These are phyloP conservation scores for Fomitiporia mediterranea DNA, from an alignment of 1,284 basidiomycete genomes.

Conservation along the genomic window DNA sequence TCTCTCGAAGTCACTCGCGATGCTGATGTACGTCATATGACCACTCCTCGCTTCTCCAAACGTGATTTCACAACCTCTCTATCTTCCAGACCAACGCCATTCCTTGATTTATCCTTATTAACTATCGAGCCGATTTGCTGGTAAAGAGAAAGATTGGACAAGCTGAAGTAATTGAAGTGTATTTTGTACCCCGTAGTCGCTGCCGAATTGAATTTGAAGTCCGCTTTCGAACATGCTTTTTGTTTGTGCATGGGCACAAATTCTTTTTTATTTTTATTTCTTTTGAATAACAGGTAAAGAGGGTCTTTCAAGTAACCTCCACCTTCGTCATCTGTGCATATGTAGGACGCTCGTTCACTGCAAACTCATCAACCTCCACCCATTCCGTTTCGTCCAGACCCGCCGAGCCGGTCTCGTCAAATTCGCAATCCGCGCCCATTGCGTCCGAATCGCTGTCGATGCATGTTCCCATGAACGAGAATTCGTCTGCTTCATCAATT, in stretches of 20 bases:
- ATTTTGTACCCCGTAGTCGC: conserved; percentile 1
- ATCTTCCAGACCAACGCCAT: background rate
- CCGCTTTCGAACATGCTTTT: too few relatives aligned
- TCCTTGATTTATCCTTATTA: background rate
- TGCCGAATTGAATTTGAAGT: background rate
- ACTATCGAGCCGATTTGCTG: background rate
- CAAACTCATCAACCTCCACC: background rate
- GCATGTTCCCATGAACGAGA: background rate
- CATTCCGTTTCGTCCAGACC: conserved; percentile 4
- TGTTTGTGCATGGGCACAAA: too few relatives aligned
- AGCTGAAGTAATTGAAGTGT: background rate
- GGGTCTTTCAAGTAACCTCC: conserved; percentile 1
- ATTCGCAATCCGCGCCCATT: background rate
- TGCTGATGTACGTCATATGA: conserved; percentile 13
- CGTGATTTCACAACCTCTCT: too few relatives aligned
- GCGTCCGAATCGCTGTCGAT: background rate
- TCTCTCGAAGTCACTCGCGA: conserved; percentile 17
- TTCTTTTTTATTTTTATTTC: too few relatives aligned
- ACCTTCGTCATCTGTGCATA: conserved; percentile 17
- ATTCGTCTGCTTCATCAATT: background rate
- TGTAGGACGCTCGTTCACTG: conserved; percentile 4
- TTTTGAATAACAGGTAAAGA: too few relatives aligned
- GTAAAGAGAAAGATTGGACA: background rate
- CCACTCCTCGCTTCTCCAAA: background rate
- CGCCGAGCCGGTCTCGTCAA: background rate